A percentile compares a stretch with the other conserved stretches of the same genome.
Evolutionary conservation across 768 basidiomycete species (phyloP).

Genomic region (Pholiota microspora): DNA sequence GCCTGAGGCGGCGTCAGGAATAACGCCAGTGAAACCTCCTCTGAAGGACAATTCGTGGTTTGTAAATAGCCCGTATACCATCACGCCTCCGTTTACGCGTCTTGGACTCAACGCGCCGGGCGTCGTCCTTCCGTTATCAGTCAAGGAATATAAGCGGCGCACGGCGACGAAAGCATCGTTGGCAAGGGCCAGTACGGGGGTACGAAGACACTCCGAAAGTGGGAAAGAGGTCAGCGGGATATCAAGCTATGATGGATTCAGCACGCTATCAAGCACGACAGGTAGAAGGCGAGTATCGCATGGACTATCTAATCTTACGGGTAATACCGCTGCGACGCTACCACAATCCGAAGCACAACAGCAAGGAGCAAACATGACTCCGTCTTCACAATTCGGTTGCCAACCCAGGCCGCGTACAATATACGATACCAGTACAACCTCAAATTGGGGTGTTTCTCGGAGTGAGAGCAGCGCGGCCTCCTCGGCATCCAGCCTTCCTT

Average conservation of each 20-base stretch:
- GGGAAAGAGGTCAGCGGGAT: no score
- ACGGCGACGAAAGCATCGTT: not conserved
- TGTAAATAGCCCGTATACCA: not conserved
- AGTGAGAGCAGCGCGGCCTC: not conserved
- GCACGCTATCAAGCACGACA: no score
- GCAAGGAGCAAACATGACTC: not conserved
- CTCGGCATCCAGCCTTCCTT: not conserved
- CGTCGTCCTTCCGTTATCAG: slow-evolving; percentile 2
- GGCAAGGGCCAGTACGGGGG: not conserved
- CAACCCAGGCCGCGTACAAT: no score
- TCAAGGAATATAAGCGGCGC: slow-evolving; percentile 1
- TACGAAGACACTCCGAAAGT: no score
- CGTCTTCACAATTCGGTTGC: not conserved
- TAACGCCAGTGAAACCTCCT: not conserved
- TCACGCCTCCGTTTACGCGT: slow-evolving; percentile 5
- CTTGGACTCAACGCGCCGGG: slow-evolving; percentile 4
- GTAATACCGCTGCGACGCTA: not conserved
- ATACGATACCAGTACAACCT: no score
- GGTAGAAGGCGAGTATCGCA: no score
- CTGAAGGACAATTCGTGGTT: not conserved
- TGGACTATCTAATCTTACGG: no score
- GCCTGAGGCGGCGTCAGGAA: not conserved
- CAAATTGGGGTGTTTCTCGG: not conserved
- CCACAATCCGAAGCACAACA: not conserved
- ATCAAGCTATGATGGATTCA: no score